Conservation (phyloP, 192 early-diverging fungal species). For the Pilobolus umbonatus region DNA sequence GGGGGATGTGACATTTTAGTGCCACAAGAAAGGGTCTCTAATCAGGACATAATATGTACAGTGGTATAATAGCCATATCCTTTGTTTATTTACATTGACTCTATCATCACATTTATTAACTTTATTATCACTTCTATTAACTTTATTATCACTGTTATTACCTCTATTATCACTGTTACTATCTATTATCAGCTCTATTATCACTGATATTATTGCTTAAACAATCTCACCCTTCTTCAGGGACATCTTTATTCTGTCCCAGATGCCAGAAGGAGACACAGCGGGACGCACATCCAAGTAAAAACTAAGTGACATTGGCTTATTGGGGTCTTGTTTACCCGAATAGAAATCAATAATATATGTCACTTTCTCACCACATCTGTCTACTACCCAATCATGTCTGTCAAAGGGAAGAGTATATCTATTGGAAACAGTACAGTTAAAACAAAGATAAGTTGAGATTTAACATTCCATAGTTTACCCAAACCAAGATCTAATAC, state of each 20-base stretch:
- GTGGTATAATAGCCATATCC: too few species aligned
- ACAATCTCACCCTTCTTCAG: constrained; percentile 24
- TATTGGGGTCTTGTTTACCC: constrained; percentile 50
- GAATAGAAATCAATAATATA: constrained; percentile 94
- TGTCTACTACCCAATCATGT: constrained; percentile 91
- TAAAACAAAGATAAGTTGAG: neutral
- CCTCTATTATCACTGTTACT: too few species aligned
- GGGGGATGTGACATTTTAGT: too few species aligned
- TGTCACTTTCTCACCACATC: constrained; percentile 80
- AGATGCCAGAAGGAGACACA: constrained; percentile 52
- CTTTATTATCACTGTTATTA: too few species aligned
- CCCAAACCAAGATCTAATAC: constrained; percentile 61
- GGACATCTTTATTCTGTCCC: constrained; percentile 44
- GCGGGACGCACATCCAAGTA: constrained; percentile 90
- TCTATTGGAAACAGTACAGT: constrained; percentile 25
- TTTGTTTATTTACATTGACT: too few species aligned
- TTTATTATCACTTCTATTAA: too few species aligned
- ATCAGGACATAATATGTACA: too few species aligned
- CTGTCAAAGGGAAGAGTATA: constrained; percentile 86
- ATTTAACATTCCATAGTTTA: constrained; percentile 24
- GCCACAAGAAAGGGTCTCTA: too few species aligned
- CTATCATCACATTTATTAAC: too few species aligned
- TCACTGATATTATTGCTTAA: too few species aligned
- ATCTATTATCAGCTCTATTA: too few species aligned
- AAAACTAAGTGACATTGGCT: constrained; percentile 52